Evolutionary conservation across 345 rosid species (phyloP), one percentile per base, ranked within the genome.

Genomic region (Eucalyptus viminalis): DNA sequence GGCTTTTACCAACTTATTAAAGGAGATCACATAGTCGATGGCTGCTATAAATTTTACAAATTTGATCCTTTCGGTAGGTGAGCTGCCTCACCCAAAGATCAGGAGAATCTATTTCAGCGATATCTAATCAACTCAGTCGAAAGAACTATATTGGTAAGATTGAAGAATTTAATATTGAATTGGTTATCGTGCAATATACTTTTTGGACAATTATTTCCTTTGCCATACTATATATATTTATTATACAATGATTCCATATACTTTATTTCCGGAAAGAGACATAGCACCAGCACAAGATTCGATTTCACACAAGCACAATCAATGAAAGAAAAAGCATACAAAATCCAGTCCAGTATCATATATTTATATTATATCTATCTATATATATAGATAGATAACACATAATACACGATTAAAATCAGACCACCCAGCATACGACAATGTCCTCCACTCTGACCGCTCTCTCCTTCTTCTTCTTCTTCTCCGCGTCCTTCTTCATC

Each of bases 111-210:
- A 60, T 1, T 60, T 60, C 2, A 5, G 0, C 7, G 8, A 27
- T 60, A 3, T 27, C 14, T 1, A 6, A 0, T 12, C 14, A 60
- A 60, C 1, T 60, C 2, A 3, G 0, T 3, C 0, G 2, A 2
- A 60, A 60, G 0, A 0, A 3, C 0, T 58, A 58, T 9, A 58
- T 25, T 25, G 1, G 12, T 54, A 54, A 9, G 0, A 56, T 22
- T 58, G 14, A 58, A 58, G 14, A 58, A 0, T 58, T 58, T 58
- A 5, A 25, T 1, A 25, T 0, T 58, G 3, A 67, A 31, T 31
- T 67, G 2, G 6, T 5, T 19, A 9, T 3, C 22, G 0, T 14
- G 3, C 1, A 9, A 69, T 34, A 69, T 5, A 15, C 1, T 34
- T 34, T 17, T 34, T 34, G 4, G 25, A 34, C 4, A 5, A 9